phyloP scores from a whole-genome alignment of 768 basidiomycete species.

The Boletus sensibilis region DNA sequence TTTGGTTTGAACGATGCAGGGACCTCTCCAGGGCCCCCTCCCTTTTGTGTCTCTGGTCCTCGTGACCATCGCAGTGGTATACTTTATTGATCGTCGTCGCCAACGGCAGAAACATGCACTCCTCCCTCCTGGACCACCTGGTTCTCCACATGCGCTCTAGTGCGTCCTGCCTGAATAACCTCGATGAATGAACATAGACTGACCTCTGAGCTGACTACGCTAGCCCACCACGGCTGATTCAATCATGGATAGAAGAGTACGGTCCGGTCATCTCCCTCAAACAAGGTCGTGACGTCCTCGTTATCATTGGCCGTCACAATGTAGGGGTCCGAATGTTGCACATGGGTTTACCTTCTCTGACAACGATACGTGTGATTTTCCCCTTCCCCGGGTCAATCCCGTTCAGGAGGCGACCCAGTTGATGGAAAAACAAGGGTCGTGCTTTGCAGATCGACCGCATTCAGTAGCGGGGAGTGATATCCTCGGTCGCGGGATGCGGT shows the following conservation, averaged over 20 bases:
- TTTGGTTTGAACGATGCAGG: too few relatives aligned
- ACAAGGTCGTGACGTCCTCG: constrained; percentile 26
- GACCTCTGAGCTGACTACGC: not conserved
- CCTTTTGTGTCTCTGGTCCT: not conserved
- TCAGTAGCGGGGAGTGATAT: constrained; percentile 57
- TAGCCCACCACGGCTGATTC: constrained; percentile 19
- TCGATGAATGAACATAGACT: not conserved
- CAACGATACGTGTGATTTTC: too few relatives aligned
- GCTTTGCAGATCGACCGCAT: constrained; percentile 49
- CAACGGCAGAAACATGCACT: constrained; percentile 8
- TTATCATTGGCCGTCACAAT: constrained; percentile 27
- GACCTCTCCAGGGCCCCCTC: not conserved
- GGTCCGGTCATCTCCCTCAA: constrained; percentile 27
- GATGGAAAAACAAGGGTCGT: constrained; percentile 58
- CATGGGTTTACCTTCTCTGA: not conserved
- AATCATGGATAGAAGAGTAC: constrained; percentile 28
- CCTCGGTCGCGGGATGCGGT: constrained; percentile 56
- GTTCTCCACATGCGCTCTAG: constrained; percentile 21
- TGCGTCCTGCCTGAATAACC: not conserved
- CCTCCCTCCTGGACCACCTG: constrained; percentile 22
- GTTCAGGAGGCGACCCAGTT: constrained; percentile 48
- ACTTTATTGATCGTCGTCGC: constrained; percentile 6
- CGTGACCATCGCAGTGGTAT: not conserved
- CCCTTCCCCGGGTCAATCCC: not conserved
- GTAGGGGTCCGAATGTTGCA: not conserved